Evolutionary conservation across 352 stramenopile species (phyloP).

Genomic region (Pythium graminicola): DNA sequence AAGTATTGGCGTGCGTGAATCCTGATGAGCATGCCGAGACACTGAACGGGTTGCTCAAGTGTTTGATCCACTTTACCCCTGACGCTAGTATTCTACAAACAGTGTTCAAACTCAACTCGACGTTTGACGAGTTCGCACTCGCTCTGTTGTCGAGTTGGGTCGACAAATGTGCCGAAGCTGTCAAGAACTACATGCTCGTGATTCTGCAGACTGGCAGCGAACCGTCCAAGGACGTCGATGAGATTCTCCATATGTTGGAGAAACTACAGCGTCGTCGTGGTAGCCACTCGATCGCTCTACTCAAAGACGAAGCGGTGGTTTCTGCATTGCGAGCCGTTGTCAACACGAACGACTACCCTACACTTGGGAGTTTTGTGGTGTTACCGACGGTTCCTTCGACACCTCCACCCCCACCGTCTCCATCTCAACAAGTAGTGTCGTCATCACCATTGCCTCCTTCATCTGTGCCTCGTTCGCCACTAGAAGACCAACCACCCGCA

Average conservation of each 20-base stretch:
- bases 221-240: slow-evolving; percentile 37
- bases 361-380: slow-evolving; percentile 21
- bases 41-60: slow-evolving; percentile 70
- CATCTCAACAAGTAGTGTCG: slow-evolving; percentile 3
- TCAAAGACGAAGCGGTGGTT: slow-evolving; percentile 42
- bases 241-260: slow-evolving; percentile 60
- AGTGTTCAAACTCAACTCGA: slow-evolving; percentile 60
- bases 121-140: slow-evolving; percentile 60
- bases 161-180: slow-evolving; percentile 50
- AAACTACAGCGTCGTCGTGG: slow-evolving; percentile 40
- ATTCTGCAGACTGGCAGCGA: slow-evolving; percentile 35
- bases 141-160: slow-evolving; percentile 66
- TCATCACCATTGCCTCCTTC: background rate
- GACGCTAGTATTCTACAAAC: slow-evolving; percentile 64
- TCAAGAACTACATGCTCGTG: slow-evolving; percentile 50
- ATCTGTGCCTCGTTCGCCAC: slow-evolving; percentile 10
- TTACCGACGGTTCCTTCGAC: slow-evolving; percentile 9
- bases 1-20: slow-evolving; percentile 70
- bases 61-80: slow-evolving; percentile 59
- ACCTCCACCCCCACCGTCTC: slow-evolving; percentile 12
- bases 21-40: slow-evolving; percentile 62
- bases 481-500: slow-evolving; percentile 33
- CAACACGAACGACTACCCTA: slow-evolving; percentile 13
- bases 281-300: slow-evolving; percentile 25
- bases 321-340: slow-evolving; percentile 35